Conservation (phyloP, 176 grass and related monocot genomes). For the Oryza meyeriana region DNA sequence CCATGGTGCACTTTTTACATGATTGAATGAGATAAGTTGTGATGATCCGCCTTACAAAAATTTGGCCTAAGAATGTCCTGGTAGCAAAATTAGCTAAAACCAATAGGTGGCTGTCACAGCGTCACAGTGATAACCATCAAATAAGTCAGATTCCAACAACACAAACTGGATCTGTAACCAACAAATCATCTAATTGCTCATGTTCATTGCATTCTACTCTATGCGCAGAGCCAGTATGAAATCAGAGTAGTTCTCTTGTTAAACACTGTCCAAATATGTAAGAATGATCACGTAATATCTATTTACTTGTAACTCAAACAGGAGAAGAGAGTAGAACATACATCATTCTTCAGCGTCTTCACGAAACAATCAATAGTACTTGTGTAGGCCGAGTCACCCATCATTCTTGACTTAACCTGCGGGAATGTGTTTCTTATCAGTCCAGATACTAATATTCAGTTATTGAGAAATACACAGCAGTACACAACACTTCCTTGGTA, state of each 20-base stretch:
- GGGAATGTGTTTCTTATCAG: conserved; percentile 24
- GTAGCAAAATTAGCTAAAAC: neutral
- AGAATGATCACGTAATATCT: neutral
- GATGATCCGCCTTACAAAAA: neutral
- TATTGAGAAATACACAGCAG: neutral
- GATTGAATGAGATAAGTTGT: neutral
- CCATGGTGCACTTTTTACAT: neutral
- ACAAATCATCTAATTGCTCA: neutral
- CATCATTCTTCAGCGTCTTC: conserved; percentile 95
- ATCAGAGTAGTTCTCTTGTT: neutral
- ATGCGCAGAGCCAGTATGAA: neutral
- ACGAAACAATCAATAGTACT: conserved; percentile 90
- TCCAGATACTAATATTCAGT: neutral
- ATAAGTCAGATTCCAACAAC: neutral
- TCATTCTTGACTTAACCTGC: conserved; percentile 99
- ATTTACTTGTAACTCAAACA: neutral
- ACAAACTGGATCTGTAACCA: neutral
- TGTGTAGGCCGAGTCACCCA: conserved; percentile 89
- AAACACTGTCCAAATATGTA: neutral
- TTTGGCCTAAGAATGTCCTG: neutral
- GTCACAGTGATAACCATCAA: conserved; percentile 3
- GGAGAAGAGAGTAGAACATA: conserved; percentile 39
- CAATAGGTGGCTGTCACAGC: neutral
- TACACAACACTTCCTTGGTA: neutral
- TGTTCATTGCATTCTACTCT: neutral